Evolutionary conservation across 345 rosid species (phyloP).

Genomic region (Eucalyptus lansdowneana): DNA sequence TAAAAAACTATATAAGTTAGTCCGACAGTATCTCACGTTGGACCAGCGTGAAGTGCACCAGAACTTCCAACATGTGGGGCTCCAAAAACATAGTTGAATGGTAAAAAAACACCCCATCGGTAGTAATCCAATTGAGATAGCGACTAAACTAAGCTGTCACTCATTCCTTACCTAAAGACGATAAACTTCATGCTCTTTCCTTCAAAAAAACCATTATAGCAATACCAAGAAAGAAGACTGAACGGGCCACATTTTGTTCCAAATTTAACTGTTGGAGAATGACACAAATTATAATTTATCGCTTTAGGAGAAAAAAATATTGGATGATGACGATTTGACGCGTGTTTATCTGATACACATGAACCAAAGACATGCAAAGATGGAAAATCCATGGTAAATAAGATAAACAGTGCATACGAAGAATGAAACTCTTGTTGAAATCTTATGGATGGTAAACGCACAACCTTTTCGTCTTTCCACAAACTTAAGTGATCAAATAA

Average conservation of each 20-base stretch:
- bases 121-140: neutral
- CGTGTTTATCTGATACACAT: neutral
- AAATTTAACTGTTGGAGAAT: neutral
- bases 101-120: neutral
- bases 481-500: neutral
- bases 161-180: neutral
- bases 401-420: neutral
- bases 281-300: neutral
- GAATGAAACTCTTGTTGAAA: neutral
- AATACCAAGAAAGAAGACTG: neutral
- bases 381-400: neutral
- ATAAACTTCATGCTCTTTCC: neutral
- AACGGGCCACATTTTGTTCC: neutral
- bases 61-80: neutral
- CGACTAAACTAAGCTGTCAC: neutral
- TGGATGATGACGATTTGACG: neutral
- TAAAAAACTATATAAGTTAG: neutral
- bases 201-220: neutral
- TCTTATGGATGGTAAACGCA: neutral
- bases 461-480: neutral
- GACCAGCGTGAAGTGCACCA: neutral
- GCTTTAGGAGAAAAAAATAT: too few relatives aligned
- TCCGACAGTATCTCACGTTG: neutral
- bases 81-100: neutral
- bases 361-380: neutral